Conservation (phyloP, 306 rosid species). For the Sicyos edulis region DNA sequence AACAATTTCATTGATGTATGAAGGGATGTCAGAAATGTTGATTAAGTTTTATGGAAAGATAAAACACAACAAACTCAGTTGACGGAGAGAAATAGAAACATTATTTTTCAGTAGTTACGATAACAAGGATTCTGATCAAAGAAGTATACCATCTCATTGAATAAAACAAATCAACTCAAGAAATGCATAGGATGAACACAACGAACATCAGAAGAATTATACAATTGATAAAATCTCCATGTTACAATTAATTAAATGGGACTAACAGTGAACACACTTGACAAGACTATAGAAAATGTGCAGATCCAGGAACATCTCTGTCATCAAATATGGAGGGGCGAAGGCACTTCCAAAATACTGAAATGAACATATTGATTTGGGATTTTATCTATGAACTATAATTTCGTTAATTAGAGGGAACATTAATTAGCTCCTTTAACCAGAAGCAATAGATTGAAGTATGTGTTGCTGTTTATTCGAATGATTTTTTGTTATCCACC, state of each 20-base stretch:
- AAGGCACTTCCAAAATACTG: neutral
- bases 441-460: slow-evolving; percentile 3
- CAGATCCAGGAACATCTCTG: neutral
- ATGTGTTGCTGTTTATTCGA: neutral
- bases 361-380: neutral
- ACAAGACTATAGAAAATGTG: neutral
- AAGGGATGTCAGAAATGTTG: too few relatives aligned
- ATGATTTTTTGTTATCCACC: neutral
- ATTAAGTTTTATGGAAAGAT: slow-evolving; percentile 16
- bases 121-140: neutral
- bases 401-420: neutral
- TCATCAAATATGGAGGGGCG: neutral
- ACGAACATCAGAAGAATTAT: neutral
- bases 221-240: neutral
- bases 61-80: neutral
- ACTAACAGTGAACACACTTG: neutral
- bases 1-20: too few relatives aligned
- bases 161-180: neutral
- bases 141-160: neutral
- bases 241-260: neutral
- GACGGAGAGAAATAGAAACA: neutral
- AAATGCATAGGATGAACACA: slow-evolving; percentile 7
- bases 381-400: neutral
- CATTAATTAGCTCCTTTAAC: neutral
- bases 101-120: neutral